These are phyloP conservation scores for Fimicolochytrium jonesii DNA, from an alignment of 192 early-diverging fungal genomes.

Conservation along the genomic window DNA sequence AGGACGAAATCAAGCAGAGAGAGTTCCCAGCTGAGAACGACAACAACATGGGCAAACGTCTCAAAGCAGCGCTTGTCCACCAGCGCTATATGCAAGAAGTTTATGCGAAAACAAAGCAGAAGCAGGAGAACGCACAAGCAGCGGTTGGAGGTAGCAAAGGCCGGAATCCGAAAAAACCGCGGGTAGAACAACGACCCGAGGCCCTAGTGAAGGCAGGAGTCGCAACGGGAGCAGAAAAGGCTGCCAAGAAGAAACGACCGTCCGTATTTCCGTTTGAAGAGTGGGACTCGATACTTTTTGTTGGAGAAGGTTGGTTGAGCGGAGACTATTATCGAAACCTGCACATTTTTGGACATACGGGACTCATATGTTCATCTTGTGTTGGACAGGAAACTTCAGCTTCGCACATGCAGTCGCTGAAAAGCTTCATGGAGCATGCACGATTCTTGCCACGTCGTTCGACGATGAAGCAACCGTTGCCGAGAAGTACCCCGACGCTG, in stretches of 20 bases:
- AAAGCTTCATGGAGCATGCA: constrained; percentile 48
- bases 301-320: constrained; percentile 74
- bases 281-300: constrained; percentile 61
- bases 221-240: not conserved
- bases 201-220: not conserved
- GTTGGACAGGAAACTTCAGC: constrained; percentile 74
- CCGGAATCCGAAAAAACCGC: not conserved
- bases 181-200: not conserved
- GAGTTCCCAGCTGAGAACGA: no score
- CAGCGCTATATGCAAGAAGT: not conserved
- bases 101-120: not conserved
- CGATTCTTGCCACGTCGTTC: constrained; percentile 71
- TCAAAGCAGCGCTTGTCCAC: not conserved
- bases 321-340: no score
- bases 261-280: constrained; percentile 6
- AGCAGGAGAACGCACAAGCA: no score
- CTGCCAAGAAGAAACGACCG: not conserved
- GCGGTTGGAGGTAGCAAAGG: not conserved
- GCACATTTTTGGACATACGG: no score
- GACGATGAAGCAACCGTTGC: constrained; percentile 63
- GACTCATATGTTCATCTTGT: no score
- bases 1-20: no score
- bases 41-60: no score
- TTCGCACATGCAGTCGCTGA: constrained; percentile 72
- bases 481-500: constrained; percentile 75